Evolutionary conservation across 2,329 filamentous ascomycete species (phyloP).

Genomic region (Neofusicoccum kwambonambiense): DNA sequence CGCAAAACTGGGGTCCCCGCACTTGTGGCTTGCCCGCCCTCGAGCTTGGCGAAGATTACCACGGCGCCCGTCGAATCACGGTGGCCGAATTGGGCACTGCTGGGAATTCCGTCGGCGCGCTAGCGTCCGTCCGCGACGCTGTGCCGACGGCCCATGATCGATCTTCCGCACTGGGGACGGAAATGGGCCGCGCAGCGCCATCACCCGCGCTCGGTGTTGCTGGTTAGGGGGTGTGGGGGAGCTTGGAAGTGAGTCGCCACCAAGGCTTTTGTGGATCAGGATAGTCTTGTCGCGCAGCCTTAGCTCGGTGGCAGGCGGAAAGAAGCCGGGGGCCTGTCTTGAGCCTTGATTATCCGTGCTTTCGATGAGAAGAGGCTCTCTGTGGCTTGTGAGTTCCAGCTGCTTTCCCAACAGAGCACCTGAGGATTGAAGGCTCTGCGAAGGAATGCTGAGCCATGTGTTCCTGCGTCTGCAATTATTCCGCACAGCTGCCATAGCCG

Average conservation of each 20-base stretch:
- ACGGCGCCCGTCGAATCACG: not conserved
- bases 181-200: not conserved
- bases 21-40: not conserved
- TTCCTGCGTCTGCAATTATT: not conserved
- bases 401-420: not conserved
- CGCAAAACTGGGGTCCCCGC: constrained; percentile 10
- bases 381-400: not conserved
- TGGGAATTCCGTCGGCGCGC: not conserved
- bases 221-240: not conserved
- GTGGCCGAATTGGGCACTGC: not conserved
- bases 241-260: not conserved
- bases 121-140: not conserved
- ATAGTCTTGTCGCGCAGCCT: not conserved
- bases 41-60: not conserved
- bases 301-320: not conserved
- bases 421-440: not conserved
- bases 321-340: not conserved
- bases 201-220: not conserved
- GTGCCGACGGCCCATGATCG: not conserved
- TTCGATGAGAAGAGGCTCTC: not conserved
- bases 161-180: not conserved
- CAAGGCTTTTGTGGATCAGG: not conserved
- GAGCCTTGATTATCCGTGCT: not conserved
- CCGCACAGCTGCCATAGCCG: not conserved
- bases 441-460: not conserved